phyloP scores from a whole-genome alignment of 768 basidiomycete genomes.

The Daedaleopsis sinensis region DNA sequence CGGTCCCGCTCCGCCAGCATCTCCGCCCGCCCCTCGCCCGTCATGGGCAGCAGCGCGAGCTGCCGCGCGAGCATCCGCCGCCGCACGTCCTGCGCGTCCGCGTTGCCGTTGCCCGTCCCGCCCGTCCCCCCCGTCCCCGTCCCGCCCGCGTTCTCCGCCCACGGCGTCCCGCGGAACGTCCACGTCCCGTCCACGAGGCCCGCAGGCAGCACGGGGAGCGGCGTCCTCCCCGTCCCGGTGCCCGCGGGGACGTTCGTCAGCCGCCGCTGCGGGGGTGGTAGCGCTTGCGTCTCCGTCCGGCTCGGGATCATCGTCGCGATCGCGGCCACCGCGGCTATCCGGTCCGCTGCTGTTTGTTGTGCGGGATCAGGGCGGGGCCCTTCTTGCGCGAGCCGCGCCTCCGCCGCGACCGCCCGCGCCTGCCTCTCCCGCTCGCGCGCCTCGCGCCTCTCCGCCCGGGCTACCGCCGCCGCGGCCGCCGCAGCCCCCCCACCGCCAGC shows the following conservation, averaged over 20 bases:
- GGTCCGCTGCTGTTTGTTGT: neutral
- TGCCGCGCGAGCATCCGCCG: constrained; percentile 1
- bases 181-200: neutral
- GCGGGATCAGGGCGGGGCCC: neutral
- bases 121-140: no score
- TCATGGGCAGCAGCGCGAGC: neutral
- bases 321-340: neutral
- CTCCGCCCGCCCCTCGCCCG: no score
- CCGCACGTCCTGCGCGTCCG: neutral
- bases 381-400: constrained; percentile 5
- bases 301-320: neutral
- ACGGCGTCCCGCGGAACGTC: neutral
- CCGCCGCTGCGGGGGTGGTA: neutral
- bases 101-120: neutral
- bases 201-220: neutral
- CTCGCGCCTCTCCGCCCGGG: constrained; percentile 38
- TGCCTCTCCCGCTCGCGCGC: constrained; percentile 38
- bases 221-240: neutral
- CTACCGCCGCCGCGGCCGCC: constrained; percentile 15
- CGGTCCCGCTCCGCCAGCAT: no score
- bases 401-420: constrained; percentile 16
- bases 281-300: no score
- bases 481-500: constrained; percentile 2
- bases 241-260: neutral
- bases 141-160: neutral